Evolutionary conservation across 495 filamentous ascomycete genomes (phyloP), one percentile per base, ranked within the genome.

Genomic region (Talaromyces borbonicus): DNA sequence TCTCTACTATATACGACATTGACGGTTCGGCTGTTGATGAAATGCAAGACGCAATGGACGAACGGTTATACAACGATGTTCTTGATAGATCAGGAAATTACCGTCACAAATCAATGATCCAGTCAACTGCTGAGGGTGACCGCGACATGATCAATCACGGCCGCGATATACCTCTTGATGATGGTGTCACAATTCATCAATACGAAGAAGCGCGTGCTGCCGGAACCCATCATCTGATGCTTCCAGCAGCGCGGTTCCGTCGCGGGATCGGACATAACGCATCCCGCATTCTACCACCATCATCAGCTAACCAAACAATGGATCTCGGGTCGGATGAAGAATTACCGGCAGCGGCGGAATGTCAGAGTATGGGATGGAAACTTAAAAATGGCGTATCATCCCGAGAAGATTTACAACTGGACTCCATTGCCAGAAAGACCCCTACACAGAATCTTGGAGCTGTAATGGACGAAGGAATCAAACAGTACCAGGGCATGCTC

Each of bases 31-130:
- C 84, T 0, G 87, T 96, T 14, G 76, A 95, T 51, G 76, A 84
- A 47, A 66, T 74, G n/a, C 80, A 81, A 47, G 92, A 99, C 63
- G 73, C 74, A 33, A 77, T 86, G 57, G 86, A 87, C 18, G 87
- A 96, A 56, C 85, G 82, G 37, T 74, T 99, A 0, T 96, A 89
- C 69, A 95, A 95, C 50, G 87, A 97, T 59, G 81, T 93, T 16
- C 75, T 96, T 8, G 92, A 97, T 51, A 78, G 90, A 35, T 86
- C 90, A 19, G 90, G 88, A 51, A 77, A 80, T 31, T 97, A 89
- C 58, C 88, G 94, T 48, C 84, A 86, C 54, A 84, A 85, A 59
- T 67, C 75, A 12, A 67, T 77, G 16, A 67, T 80, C 5, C 71
- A 72, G 7, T 77, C 80, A 47, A 83, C 85, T 24, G 80, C 88